phyloP scores from a whole-genome alignment of 2,329 filamentous ascomycete genomes.

The Sarocladium strictum region DNA sequence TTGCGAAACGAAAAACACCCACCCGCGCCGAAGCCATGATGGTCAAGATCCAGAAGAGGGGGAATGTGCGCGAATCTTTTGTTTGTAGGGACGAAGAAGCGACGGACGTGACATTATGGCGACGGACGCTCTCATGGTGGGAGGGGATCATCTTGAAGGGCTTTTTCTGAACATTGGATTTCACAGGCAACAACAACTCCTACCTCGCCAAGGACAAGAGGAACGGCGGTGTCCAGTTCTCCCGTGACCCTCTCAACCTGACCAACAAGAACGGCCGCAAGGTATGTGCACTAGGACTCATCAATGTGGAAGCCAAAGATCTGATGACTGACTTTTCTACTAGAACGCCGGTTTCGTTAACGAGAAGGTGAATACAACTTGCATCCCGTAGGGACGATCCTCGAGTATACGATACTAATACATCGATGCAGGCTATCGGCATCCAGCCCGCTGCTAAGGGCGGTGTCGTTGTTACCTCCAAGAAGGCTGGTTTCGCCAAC shows the following conservation, averaged over 20 bases:
- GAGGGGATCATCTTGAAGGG: not conserved
- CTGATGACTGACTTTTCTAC: constrained; percentile 27
- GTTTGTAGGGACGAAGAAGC: not conserved
- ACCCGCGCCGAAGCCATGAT: not conserved
- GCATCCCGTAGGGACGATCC: constrained; percentile 12
- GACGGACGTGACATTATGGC: constrained; percentile 15
- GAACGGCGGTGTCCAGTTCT: constrained; percentile 80
- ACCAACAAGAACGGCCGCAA: constrained; percentile 88
- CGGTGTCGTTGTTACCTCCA: constrained; percentile 74
- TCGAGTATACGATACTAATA: constrained; percentile 17
- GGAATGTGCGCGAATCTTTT: not conserved
- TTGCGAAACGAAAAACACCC: constrained; percentile 1
- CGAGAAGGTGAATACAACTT: constrained; percentile 63
- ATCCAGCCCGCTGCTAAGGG: constrained; percentile 70
- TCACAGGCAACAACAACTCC: constrained; percentile 77
- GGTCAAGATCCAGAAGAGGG: constrained; percentile 3
- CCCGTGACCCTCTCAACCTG: constrained; percentile 90
- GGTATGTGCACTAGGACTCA: no score
- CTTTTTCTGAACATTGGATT: not conserved
- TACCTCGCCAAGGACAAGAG: constrained; percentile 86
- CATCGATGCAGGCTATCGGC: constrained; percentile 65
- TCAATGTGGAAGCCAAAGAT: constrained; percentile 10
- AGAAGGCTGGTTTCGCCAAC: constrained; percentile 69
- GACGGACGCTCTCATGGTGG: no score
- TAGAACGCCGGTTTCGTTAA: constrained; percentile 91